Base-by-base conservation (phyloP, 176 grass and related monocot genomes). In the Saccharum officinarum region DNA sequence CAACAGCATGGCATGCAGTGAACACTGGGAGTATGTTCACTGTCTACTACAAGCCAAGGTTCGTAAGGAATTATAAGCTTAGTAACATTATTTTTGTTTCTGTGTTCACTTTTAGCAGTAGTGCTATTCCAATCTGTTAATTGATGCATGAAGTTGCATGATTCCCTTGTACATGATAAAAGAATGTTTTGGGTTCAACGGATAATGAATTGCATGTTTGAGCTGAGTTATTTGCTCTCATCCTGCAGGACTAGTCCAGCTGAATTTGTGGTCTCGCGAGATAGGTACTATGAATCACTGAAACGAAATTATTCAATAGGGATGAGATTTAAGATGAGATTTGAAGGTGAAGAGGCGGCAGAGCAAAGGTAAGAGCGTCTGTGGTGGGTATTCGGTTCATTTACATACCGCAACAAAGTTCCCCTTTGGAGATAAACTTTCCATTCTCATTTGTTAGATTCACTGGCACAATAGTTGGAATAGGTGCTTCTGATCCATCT, bases 281-380 rank as follows among this genome's bases (percentile, higher is more conserved):
- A 93, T 75, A 68, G 85, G 72, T 97, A 91, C 8, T 54, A 90
- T 44, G 86, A 94, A 83, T 87, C 92, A 63, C 61, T 93, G 69
- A 97, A 97, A 84, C 94, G 10, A 55, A 97, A 93, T 50, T 86
- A 91, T 91, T 84, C 88, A 71, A 90, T 98, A 80, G 95, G 95
- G 41, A 95, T 98, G 95, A 89, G 95, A 71, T 98, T 98, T 86
- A 98, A 95, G 82, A 98, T 98, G 95, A 92, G 85, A 71, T 98
- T 98, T 45, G 95, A 98, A 90, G 95, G 95, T 4, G 95, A 98
- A 90, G 95, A 98, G 25, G 89, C 87, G 1, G 91, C 91, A n/a
- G 92, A 98, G 75, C 91, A 98, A 84, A 95, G 77, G 95, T 95
- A 95, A 80, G 82, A 72, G 4, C 73, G 18, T 67, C 30, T 52